Percentiles rank a stretch among this genome's conserved stretches.
These are phyloP conservation scores for Sphagnum contortum DNA, from an alignment of 225 moss, liverwort and hornwort species.

Conservation along the genomic window DNA sequence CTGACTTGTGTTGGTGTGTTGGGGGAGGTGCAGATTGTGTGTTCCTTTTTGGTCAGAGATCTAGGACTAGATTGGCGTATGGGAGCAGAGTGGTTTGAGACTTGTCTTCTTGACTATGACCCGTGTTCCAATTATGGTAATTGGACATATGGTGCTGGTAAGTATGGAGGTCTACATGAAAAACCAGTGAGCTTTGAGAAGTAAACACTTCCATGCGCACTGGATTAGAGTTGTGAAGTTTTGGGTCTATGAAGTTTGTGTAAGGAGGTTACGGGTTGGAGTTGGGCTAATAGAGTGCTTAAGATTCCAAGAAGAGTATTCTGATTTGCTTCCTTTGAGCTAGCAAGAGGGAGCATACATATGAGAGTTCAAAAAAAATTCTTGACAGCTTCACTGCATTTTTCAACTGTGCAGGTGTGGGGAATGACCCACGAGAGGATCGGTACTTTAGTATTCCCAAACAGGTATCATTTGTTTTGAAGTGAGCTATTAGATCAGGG, in stretches of 20 bases:
- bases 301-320: background rate
- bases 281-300: background rate
- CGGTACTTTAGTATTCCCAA: constrained; percentile 98
- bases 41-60: constrained; percentile 89
- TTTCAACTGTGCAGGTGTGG: constrained; percentile 48
- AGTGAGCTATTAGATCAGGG: no score
- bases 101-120: constrained; percentile 90
- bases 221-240: no score
- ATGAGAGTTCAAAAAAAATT: no score
- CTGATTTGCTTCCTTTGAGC: background rate
- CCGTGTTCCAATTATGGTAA: constrained; percentile 99
- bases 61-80: constrained; percentile 97
- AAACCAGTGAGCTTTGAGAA: no score
- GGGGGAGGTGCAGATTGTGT: constrained; percentile 60
- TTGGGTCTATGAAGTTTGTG: no score
- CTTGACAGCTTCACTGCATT: no score
- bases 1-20: no score
- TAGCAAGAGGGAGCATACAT: background rate
- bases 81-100: constrained; percentile 98
- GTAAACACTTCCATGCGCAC: no score
- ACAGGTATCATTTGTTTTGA: constrained; percentile 30
- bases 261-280: no score
- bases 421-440: constrained; percentile 96
- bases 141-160: constrained; percentile 96
- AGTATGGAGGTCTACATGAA: background rate